Base-by-base conservation (phyloP, 768 basidiomycete genomes). In the Pseudohyphozyma bogoriensis region DNA sequence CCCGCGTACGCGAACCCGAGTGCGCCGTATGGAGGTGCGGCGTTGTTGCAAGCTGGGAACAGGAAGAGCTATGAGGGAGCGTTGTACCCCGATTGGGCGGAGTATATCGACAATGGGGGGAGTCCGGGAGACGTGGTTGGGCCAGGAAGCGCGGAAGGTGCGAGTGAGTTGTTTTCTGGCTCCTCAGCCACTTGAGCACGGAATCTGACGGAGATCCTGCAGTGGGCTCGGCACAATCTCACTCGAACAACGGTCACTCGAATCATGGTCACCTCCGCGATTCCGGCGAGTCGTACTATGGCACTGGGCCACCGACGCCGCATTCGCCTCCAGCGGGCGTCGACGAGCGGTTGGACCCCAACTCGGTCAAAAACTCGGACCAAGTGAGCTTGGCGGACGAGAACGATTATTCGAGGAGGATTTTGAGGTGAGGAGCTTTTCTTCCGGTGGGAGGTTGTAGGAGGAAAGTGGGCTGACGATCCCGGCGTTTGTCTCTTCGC, bases 261-360 rank as follows among this genome's bases (percentile, higher is more conserved):
- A 47, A 15, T 28, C 46, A n/a, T 24, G 15, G 3, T 12, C 50
- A 51, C 40, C 35, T 33, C 28, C 52, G 64, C 33, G 53, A 55
- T 37, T 65, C 64, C 1, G 53, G n/a, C 28, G 53, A 55, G 8
- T 66, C 60, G 13, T 47, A 46, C 40, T 62, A 59, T 51, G 49
- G 22, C 18, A 31, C 50, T n/a, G 12, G 36, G 9, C 29, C 44
- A 29, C 20, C 52, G 18, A 37, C 11, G 20, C 51, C 42, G 24
- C 40, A 20, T 29, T 2, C 39, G 31, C n/a, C 26, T 22, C 46
- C 26, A 15, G 20, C 49, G 8, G n/a, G 37, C 22, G n/a, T 29
- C 31, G 64, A 65, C 51, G 57, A 62, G 3, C 40, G 64, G 13
- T 35, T 65, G 32, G 55, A 65, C 33, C 64, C 60, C 5, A 46